Evolutionary conservation across 148 eudicot genomes (phyloP).

Genomic region (Cornus controversa): DNA sequence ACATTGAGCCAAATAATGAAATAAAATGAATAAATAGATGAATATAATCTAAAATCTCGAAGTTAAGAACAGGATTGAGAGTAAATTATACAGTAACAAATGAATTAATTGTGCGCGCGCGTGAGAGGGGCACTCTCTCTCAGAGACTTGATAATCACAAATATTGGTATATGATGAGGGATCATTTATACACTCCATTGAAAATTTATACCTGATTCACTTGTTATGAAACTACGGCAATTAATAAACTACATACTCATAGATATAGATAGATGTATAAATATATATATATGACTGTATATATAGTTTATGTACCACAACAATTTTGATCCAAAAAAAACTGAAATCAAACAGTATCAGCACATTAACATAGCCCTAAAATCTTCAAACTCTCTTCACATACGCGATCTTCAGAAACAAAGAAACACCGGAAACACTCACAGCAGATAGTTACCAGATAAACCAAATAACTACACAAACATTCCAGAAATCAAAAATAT

Average conservation of each 20-base stretch:
- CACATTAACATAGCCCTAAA: not conserved
- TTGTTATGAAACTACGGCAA: not conserved
- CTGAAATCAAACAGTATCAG: not conserved
- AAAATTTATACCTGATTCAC: not conserved
- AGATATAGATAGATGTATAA: not conserved
- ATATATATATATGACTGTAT: not conserved
- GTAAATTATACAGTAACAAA: no score
- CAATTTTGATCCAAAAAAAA: not conserved
- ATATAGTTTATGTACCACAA: no score
- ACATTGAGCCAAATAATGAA: slow-evolving; percentile 6
- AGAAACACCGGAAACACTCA: not conserved
- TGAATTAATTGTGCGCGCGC: no score
- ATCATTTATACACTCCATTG: not conserved
- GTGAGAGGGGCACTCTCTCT: no score
- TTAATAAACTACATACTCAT: not conserved
- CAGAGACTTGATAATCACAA: not conserved
- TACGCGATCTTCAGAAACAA: not conserved
- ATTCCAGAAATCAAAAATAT: not conserved
- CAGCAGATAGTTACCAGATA: not conserved
- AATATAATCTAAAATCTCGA: not conserved
- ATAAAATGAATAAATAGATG: slow-evolving; percentile 4
- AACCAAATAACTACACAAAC: not conserved
- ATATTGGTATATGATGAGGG: not conserved
- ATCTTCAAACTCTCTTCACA: not conserved
- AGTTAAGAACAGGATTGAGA: not conserved